Evolutionary conservation across 2,329 filamentous ascomycete genomes (phyloP).

Genomic region (Lachnellula subtilissima): DNA sequence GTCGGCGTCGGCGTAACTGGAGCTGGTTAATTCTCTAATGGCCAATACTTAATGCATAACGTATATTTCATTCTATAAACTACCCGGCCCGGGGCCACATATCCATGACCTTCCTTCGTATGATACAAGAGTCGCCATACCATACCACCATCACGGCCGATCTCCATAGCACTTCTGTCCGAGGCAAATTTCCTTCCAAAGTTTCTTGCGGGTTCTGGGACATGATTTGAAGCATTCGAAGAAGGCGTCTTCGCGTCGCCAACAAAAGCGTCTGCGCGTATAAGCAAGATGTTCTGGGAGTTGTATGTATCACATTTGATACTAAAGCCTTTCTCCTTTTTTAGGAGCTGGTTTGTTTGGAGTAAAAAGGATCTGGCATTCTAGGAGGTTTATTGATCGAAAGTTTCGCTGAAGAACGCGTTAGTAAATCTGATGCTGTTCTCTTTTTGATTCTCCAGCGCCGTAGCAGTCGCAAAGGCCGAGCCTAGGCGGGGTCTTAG

Average conservation of each 20-base stretch:
- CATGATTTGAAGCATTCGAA: constrained; percentile 19
- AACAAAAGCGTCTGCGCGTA: constrained; percentile 14
- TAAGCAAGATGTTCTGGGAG: constrained; percentile 19
- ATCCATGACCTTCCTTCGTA: constrained; percentile 7
- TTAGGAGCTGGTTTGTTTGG: constrained; percentile 23
- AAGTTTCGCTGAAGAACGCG: background rate
- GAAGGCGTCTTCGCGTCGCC: constrained; percentile 19
- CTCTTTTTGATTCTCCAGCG: constrained; percentile 1
- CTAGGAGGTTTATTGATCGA: constrained; percentile 10
- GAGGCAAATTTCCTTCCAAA: constrained; percentile 14
- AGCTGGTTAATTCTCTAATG: constrained; percentile 19
- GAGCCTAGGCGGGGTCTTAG: background rate
- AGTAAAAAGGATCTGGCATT: constrained; percentile 26
- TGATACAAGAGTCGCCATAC: constrained; percentile 13
- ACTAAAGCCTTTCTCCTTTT: constrained; percentile 14
- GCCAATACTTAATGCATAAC: constrained; percentile 20
- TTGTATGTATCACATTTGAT: constrained; percentile 24
- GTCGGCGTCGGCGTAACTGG: constrained; percentile 32
- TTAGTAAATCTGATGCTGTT: constrained; percentile 1
- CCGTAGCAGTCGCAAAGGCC: constrained; percentile 1
- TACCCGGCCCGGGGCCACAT: constrained; percentile 14
- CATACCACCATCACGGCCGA: constrained; percentile 15
- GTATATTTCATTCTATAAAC: constrained; percentile 17
- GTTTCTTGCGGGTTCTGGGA: constrained; percentile 11
- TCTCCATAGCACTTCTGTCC: constrained; percentile 10